phyloP scores from a whole-genome alignment of 257 asterid genomes.

The Nicotiana tabacum region DNA sequence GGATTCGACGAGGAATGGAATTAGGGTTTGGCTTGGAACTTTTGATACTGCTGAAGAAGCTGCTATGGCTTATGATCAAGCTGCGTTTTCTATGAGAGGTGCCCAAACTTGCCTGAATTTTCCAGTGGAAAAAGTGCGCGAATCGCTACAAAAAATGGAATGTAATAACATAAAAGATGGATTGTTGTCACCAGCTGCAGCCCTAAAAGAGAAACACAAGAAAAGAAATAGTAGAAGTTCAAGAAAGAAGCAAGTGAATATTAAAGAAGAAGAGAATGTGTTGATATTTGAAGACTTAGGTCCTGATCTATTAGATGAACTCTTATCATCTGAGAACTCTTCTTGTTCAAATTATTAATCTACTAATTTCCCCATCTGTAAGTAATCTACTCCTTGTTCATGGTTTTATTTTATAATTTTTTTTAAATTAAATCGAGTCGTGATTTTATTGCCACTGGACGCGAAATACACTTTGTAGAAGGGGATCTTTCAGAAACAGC shows the following conservation, averaged over 20 bases:
- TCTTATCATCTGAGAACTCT: conserved; percentile 12
- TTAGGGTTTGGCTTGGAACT: conserved; percentile 21
- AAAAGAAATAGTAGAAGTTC: background rate
- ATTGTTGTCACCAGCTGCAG: background rate
- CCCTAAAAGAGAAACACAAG: conserved; percentile 18
- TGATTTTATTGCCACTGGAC: no score
- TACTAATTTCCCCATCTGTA: background rate
- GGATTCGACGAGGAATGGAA: conserved; percentile 10
- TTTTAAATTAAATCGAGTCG: background rate
- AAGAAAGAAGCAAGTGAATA: background rate
- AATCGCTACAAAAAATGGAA: background rate
- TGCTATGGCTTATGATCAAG: conserved; percentile 20
- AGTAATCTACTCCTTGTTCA: background rate
- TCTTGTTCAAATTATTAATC: conserved; percentile 1
- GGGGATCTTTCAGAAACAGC: no score
- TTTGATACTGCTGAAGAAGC: conserved; percentile 14
- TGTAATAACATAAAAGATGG: background rate
- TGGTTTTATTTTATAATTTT: background rate
- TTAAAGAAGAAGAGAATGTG: background rate
- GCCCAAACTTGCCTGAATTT: conserved; percentile 7
- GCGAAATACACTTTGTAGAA: no score
- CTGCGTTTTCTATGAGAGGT: conserved; percentile 13
- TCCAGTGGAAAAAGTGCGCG: background rate
- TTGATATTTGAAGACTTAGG: conserved; percentile 16
- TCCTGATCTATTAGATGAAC: conserved; percentile 16